These are phyloP conservation scores for Pontederia crassipes DNA, from an alignment of 176 grass and related monocot genomes.

Conservation along the genomic window DNA sequence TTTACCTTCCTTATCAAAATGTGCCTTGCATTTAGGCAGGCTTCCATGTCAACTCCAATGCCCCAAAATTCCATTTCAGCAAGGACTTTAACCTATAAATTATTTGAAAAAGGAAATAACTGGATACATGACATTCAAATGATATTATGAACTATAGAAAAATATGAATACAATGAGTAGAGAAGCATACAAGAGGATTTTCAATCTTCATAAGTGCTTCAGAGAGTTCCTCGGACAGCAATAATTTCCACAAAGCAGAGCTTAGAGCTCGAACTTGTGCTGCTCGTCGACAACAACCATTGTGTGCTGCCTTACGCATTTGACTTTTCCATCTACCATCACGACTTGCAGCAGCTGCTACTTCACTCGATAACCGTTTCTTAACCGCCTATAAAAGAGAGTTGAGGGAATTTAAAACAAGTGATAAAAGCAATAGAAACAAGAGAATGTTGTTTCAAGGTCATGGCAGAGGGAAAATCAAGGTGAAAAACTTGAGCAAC, in stretches of 20 bases:
- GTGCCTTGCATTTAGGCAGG: slow-evolving; percentile 61
- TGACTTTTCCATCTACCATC: slow-evolving; percentile 97
- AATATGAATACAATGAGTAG: background rate
- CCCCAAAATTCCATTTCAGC: slow-evolving; percentile 95
- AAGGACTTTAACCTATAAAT: slow-evolving; percentile 67
- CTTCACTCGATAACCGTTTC: slow-evolving; percentile 58
- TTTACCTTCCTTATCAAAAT: slow-evolving; percentile 78
- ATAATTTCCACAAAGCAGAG: slow-evolving; percentile 62
- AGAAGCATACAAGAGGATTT: slow-evolving; percentile 58
- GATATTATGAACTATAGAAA: too few species aligned
- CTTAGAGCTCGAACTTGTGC: slow-evolving; percentile 56
- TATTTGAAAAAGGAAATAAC: slow-evolving; percentile 1
- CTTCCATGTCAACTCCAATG: slow-evolving; percentile 88
- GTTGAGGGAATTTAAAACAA: too few species aligned
- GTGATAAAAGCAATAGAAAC: too few species aligned
- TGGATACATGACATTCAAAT: background rate
- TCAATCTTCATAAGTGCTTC: slow-evolving; percentile 58
- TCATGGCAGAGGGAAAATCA: too few species aligned
- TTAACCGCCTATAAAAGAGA: slow-evolving; percentile 47
- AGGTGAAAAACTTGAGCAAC: too few species aligned
- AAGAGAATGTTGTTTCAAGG: too few species aligned
- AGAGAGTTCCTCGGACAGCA: slow-evolving; percentile 61
- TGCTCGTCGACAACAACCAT: slow-evolving; percentile 86
- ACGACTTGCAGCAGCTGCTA: slow-evolving; percentile 52
- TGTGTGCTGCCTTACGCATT: slow-evolving; percentile 86